Conservation (phyloP, 305 asterid species). For the Coffea humblotiana region DNA sequence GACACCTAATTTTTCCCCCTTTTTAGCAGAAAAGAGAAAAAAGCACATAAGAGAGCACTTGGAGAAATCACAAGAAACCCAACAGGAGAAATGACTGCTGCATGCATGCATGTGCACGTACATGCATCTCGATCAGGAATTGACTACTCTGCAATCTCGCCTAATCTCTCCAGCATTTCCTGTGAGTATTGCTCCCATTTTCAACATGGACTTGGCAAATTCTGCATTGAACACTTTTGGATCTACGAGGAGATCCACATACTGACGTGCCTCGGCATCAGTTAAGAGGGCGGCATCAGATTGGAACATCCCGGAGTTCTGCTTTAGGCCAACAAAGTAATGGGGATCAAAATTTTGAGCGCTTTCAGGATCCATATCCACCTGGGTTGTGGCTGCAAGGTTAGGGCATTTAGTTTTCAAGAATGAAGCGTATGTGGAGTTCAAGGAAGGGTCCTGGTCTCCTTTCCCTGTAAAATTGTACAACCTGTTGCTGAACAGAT, state of each 20-base stretch:
- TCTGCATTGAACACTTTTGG: neutral
- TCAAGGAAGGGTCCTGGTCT: conserved; percentile 35
- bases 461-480: conserved; percentile 57
- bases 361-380: conserved; percentile 20
- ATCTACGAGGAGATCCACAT: neutral
- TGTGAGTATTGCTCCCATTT: conserved; percentile 17
- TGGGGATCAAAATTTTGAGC: conserved; percentile 24
- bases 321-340: conserved; percentile 18
- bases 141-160: conserved; percentile 8
- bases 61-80: neutral
- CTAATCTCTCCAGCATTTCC: conserved; percentile 9
- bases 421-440: conserved; percentile 23
- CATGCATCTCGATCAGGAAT: neutral
- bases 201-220: conserved; percentile 8
- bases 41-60: too few relatives aligned
- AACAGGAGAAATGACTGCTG: too few relatives aligned
- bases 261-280: neutral
- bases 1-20: too few relatives aligned
- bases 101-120: too few relatives aligned
- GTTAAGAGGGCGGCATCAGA: conserved; percentile 15
- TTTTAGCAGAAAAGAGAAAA: too few relatives aligned
- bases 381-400: conserved; percentile 8
- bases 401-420: conserved; percentile 15
- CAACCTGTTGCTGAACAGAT: conserved; percentile 39
- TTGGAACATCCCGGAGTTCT: conserved; percentile 16